Percentiles rank a stretch among this genome's conserved stretches.
Conservation (phyloP, 2,329 filamentous ascomycete species). For the Fusarium coicis region DNA sequence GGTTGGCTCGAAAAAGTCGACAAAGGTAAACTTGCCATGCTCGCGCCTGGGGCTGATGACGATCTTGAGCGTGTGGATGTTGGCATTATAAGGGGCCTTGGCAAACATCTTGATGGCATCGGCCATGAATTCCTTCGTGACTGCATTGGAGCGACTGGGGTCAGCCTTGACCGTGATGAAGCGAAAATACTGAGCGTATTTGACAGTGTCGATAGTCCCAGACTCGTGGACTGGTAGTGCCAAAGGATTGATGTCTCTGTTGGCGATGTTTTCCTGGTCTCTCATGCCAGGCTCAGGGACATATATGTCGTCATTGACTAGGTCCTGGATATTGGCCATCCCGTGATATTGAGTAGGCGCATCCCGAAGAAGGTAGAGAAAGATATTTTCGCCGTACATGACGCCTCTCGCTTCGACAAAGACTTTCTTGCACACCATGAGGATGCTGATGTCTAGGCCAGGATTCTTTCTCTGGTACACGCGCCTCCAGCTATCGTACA, state of each 20-base stretch:
- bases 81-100: slow-evolving; percentile 18
- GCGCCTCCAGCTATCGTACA: slow-evolving; percentile 49
- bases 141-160: slow-evolving; percentile 48
- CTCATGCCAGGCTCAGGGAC: neutral
- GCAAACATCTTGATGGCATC: slow-evolving; percentile 53
- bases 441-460: slow-evolving; percentile 50
- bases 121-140: slow-evolving; percentile 46
- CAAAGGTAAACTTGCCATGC: slow-evolving; percentile 47
- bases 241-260: neutral
- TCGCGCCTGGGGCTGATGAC: slow-evolving; percentile 49
- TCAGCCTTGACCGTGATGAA: slow-evolving; percentile 57
- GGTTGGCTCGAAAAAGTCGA: slow-evolving; percentile 48
- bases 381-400: slow-evolving; percentile 61
- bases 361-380: slow-evolving; percentile 60
- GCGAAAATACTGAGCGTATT: slow-evolving; percentile 55
- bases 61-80: slow-evolving; percentile 56
- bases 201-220: slow-evolving; percentile 47
- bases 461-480: slow-evolving; percentile 46
- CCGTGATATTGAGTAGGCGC: slow-evolving; percentile 17
- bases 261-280: neutral
- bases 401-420: slow-evolving; percentile 53
- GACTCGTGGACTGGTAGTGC: slow-evolving; percentile 12
- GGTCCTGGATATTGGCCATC: slow-evolving; percentile 21
- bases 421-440: slow-evolving; percentile 50
- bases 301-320: slow-evolving; percentile 32